Evolutionary conservation across 768 basidiomycete species (phyloP), one percentile per base, ranked within the genome.

Genomic region (Termitomyces heimii): DNA sequence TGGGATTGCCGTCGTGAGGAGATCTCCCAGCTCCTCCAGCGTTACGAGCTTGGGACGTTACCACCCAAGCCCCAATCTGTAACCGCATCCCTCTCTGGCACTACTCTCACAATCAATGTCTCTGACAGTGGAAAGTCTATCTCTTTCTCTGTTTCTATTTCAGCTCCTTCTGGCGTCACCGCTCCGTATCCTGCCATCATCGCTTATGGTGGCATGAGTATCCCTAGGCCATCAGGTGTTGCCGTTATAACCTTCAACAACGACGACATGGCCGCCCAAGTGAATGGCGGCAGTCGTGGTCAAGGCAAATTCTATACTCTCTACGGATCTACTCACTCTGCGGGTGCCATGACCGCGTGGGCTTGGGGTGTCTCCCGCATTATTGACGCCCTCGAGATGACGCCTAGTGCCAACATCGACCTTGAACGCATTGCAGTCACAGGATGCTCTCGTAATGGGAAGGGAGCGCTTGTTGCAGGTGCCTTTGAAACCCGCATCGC

Each of bases 401-500:
- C 76, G 0, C 73, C 81, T 26, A 55, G 66, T 34, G 73, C 76
- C 7, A 73, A 75, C 47, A 78, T 85, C 68, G 75, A 85, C 66
- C 63, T 75, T 29, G 67, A 67, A 35, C 74, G 74, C 62, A 73
- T 83, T 56, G 83, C 72, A 28, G 81, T 83, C 43, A 81, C 82
- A 5, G 82, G 83, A 9, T 85, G 83, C 66, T 83, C 82, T 28
- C 74, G 82, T 44, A 75, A 83, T 60, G 83, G 83, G 59, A 85
- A 85, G 68, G 83, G 82, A 53, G 82, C 83, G 1, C 71, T 82
- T 42, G 75, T 82, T 50, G 82, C 77, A 31, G 82, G 82, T 28
- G 83, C 82, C 28, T 82, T 84, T 64, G 82, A 85, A 59, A 65
- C 72, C 2, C 82, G 82, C 58, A 79, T 85, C 59, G 79, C 78